phyloP scores from a whole-genome alignment of 495 filamentous ascomycete genomes.

The Neurospora sp. region DNA sequence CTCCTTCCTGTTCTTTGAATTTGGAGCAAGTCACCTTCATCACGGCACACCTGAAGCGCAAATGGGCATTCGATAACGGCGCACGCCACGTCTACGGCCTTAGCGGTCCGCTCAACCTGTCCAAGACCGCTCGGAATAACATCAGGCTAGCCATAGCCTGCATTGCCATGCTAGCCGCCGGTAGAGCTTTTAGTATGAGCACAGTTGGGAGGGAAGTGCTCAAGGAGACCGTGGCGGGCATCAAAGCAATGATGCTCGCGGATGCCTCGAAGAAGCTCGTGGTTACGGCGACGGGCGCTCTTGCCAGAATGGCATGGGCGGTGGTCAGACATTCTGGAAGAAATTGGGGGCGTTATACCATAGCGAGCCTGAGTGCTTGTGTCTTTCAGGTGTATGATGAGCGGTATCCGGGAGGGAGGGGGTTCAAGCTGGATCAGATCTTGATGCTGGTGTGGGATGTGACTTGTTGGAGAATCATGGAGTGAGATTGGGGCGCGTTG shows the following conservation, averaged over 20 bases:
- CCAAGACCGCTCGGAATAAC: fast-evolving
- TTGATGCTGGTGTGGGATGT: not conserved
- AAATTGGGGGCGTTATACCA: not conserved
- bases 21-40: too few relatives aligned
- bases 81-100: too few relatives aligned
- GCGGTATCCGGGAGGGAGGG: not conserved
- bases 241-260: not conserved
- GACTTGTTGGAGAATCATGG: not conserved
- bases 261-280: not conserved
- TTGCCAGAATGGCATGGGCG: not conserved
- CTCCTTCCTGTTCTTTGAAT: too few relatives aligned
- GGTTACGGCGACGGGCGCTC: not conserved
- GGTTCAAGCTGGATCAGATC: not conserved
- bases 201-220: not conserved
- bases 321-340: not conserved
- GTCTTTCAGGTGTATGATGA: not conserved
- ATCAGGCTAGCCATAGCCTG: not conserved
- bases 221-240: not conserved
- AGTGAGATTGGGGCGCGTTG: not conserved
- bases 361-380: not conserved
- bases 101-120: not conserved
- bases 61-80: too few relatives aligned
- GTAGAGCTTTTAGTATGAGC: not conserved
- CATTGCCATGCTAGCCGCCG: not conserved
- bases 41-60: too few relatives aligned